A percentile compares a stretch with the other conserved stretches of the same genome.
phyloP scores from a whole-genome alignment of 257 asterid genomes.

The Cruciata laevipes region DNA sequence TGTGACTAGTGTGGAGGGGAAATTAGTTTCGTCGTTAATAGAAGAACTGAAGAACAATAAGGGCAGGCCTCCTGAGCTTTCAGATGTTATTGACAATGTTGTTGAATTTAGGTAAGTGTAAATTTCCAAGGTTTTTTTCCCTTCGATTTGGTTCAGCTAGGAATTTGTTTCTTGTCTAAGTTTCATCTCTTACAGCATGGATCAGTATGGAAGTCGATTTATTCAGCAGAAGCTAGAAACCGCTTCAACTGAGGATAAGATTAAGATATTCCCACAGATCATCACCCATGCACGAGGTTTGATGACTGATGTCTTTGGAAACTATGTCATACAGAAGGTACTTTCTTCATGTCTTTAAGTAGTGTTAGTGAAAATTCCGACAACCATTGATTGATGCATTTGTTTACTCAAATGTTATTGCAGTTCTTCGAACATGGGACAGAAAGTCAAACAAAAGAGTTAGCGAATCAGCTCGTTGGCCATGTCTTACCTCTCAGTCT shows the following conservation, averaged over 20 bases:
- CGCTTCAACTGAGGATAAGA: constrained; percentile 64
- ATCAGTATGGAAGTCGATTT: constrained; percentile 87
- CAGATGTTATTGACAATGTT: constrained; percentile 55
- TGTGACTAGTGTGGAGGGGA: constrained; percentile 39
- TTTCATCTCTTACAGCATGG: constrained; percentile 46
- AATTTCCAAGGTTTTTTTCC: neutral
- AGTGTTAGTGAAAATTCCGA: constrained; percentile 1
- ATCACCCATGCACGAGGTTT: constrained; percentile 63
- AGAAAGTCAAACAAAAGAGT: constrained; percentile 64
- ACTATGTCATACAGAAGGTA: constrained; percentile 92
- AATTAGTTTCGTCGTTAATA: constrained; percentile 32
- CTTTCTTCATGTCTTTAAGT: neutral
- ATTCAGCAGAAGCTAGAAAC: constrained; percentile 91
- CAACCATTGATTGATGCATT: constrained; percentile 4
- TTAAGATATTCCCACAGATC: constrained; percentile 52
- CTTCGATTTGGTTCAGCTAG: neutral
- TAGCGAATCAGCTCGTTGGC: constrained; percentile 63
- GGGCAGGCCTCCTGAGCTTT: constrained; percentile 55
- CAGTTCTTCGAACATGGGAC: constrained; percentile 94
- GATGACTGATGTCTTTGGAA: constrained; percentile 86
- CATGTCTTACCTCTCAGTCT: constrained; percentile 82
- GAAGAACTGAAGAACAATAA: constrained; percentile 66
- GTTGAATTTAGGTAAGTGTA: constrained; percentile 66
- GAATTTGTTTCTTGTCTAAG: constrained; percentile 7
- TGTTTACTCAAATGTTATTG: constrained; percentile 11